Evolutionary conservation across 2,329 filamentous ascomycete genomes (phyloP).

Genomic region (Paraphaeosphaeria minitans): DNA sequence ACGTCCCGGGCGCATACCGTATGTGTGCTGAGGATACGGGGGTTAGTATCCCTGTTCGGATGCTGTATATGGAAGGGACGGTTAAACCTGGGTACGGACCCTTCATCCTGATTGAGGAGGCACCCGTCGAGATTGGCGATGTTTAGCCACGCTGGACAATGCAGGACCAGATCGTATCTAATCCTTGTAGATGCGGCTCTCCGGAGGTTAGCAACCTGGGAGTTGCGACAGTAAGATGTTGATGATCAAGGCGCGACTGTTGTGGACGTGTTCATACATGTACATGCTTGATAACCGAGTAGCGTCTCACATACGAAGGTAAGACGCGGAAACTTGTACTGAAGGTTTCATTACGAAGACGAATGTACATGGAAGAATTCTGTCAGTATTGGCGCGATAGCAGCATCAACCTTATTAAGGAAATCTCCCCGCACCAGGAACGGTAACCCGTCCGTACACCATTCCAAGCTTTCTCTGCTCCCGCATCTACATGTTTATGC

Average conservation of each 20-base stretch:
- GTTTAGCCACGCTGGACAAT: not conserved
- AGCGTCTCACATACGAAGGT: no score
- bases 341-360: no score
- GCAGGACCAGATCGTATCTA: no score
- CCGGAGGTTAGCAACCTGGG: not conserved
- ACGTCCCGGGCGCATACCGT: conserved; percentile 7
- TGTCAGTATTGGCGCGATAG: not conserved
- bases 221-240: no score
- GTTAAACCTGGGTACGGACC: conserved; percentile 13
- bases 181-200: not conserved
- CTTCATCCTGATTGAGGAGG: conserved; percentile 14
- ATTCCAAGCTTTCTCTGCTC: not conserved
- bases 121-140: conserved; percentile 9
- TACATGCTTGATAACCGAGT: not conserved
- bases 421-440: not conserved
- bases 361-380: not conserved
- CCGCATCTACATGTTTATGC: not conserved
- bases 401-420: not conserved
- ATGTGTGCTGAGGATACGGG: conserved; percentile 15
- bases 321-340: no score
- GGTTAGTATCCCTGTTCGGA: conserved; percentile 11
- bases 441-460: conserved; percentile 4
- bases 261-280: not conserved
- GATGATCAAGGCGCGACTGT: not conserved
- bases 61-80: conserved; percentile 11